Conservation (phyloP, 1,284 basidiomycete genomes). For the Apiotrichum akiyoshidainum region DNA sequence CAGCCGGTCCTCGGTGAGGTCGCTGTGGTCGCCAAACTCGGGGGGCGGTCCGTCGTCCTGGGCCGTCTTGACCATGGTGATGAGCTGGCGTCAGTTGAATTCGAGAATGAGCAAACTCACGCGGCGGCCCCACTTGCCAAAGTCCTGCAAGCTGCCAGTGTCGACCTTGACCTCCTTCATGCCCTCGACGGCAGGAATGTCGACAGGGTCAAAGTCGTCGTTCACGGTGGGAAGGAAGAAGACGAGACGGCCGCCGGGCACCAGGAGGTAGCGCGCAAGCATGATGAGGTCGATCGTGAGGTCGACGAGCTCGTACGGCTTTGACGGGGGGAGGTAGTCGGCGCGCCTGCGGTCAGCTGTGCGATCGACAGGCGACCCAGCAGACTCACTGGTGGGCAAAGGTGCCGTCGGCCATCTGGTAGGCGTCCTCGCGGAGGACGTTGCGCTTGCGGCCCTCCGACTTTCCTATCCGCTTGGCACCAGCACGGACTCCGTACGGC, state of each 20-base stretch:
- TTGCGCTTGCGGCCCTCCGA: constrained; percentile 47
- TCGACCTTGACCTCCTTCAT: constrained; percentile 67
- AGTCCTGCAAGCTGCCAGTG: constrained; percentile 88
- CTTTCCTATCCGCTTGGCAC: constrained; percentile 88
- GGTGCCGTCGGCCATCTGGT: constrained; percentile 43
- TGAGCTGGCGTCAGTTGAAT: constrained; percentile 59
- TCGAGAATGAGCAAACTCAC: constrained; percentile 55
- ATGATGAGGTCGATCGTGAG: constrained; percentile 77
- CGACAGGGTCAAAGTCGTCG: constrained; percentile 82
- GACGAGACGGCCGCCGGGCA: constrained; percentile 81
- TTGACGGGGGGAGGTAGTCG: constrained; percentile 79
- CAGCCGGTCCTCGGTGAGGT: constrained; percentile 26
- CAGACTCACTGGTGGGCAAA: constrained; percentile 48
- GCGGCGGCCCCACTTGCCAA: constrained; percentile 90
- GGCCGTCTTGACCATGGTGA: constrained; percentile 78
- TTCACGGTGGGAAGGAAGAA: constrained; percentile 92
- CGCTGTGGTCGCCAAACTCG: constrained; percentile 38
- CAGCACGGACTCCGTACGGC: constrained; percentile 92
- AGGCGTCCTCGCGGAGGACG: constrained; percentile 44
- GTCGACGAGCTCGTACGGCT: constrained; percentile 87
- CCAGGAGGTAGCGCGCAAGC: constrained; percentile 78
- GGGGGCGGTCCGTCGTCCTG: constrained; percentile 44
- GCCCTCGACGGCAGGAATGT: constrained; percentile 70
- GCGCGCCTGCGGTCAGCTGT: constrained; percentile 30
- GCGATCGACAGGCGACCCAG: background rate